Percentiles rank a stretch among this genome's conserved stretches.
These are phyloP conservation scores for Trichoderma sp. DNA, from an alignment of 2,329 filamentous ascomycete species.

Conservation along the genomic window DNA sequence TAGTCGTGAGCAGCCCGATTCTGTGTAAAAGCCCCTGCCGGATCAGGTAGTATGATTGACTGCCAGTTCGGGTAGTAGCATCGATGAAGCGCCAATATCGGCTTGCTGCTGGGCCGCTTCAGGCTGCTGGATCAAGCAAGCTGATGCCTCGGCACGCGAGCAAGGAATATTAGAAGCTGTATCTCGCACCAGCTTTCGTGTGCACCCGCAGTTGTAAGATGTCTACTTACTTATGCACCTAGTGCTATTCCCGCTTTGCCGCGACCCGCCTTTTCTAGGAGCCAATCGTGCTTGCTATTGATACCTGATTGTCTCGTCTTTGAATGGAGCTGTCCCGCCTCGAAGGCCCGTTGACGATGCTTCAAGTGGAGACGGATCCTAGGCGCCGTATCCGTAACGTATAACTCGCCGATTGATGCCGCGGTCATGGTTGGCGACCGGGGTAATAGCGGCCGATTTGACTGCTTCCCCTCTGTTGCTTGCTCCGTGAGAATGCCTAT, in stretches of 20 bases:
- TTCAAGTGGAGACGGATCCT: neutral
- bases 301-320: neutral
- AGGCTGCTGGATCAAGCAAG: too few species aligned
- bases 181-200: too few species aligned
- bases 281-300: neutral
- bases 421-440: constrained; percentile 10
- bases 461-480: neutral
- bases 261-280: neutral
- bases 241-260: neutral
- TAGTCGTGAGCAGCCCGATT: neutral
- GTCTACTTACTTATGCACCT: neutral
- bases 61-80: neutral
- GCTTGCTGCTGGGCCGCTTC: too few species aligned
- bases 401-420: neutral
- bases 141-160: too few species aligned
- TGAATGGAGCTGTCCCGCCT: constrained; percentile 4
- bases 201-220: neutral
- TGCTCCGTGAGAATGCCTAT: neutral
- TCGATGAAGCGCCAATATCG: neutral
- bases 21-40: neutral
- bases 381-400: too few species aligned
- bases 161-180: too few species aligned
- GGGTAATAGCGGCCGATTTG: constrained; percentile 5
- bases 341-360: constrained; percentile 5
- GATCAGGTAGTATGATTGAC: neutral